Conservation (phyloP, 805 yeast species). For the Suhomyces kilbournensis region DNA sequence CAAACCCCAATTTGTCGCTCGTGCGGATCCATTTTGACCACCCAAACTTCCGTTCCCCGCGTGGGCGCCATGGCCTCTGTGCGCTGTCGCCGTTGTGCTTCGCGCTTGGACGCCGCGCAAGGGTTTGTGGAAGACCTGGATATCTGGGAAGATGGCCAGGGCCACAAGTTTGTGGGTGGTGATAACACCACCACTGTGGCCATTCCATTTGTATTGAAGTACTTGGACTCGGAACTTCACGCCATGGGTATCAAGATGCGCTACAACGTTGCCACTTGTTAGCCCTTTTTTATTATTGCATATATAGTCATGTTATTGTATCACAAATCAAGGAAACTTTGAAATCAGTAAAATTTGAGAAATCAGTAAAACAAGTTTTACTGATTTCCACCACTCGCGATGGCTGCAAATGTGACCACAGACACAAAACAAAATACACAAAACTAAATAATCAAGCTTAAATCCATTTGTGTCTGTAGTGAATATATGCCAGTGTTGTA, state of each 20-base stretch:
- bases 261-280: conserved; percentile 59
- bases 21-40: conserved; percentile 89
- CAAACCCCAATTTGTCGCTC: conserved; percentile 86
- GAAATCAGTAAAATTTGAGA: no score
- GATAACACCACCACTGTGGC: conserved; percentile 92
- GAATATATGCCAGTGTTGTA: no score
- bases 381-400: no score
- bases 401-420: neutral
- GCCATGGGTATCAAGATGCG: conserved; percentile 97
- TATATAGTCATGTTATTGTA: neutral
- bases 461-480: no score
- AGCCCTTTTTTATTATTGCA: neutral
- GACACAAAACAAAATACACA: no score
- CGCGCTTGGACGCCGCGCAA: conserved; percentile 56
- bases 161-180: conserved; percentile 89
- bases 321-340: no score
- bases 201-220: conserved; percentile 92
- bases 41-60: conserved; percentile 88
- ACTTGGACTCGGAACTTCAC: conserved; percentile 88
- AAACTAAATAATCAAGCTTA: no score
- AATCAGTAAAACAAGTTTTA: no score
- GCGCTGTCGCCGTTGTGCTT: conserved; percentile 90
- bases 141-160: conserved; percentile 97
- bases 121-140: conserved; percentile 62
- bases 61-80: conserved; percentile 76